Evolutionary conservation across 768 basidiomycete genomes (phyloP).

Genomic region (Sporobolomyces pararoseus): DNA sequence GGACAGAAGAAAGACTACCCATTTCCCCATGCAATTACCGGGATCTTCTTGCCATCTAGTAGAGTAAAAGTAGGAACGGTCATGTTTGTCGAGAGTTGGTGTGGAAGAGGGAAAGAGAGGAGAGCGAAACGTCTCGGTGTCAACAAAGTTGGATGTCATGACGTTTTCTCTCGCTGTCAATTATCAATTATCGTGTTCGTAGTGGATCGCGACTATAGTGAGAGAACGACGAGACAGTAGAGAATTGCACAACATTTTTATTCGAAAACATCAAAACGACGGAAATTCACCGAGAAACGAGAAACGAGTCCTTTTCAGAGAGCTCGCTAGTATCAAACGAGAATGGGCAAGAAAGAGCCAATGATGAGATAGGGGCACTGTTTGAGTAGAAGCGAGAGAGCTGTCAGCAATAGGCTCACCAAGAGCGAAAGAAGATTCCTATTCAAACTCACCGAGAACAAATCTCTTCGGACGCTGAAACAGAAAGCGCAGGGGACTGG

Average conservation of each 20-base stretch:
- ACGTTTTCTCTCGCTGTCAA: too few species aligned
- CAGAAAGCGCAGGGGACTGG: conserved; percentile 90
- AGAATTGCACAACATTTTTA: background rate
- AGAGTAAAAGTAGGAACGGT: conserved; percentile 42
- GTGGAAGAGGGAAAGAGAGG: background rate
- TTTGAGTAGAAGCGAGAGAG: too few species aligned
- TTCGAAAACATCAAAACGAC: background rate
- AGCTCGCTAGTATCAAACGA: too few species aligned
- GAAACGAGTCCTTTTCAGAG: too few species aligned
- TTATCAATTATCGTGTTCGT: too few species aligned
- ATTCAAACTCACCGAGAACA: conserved; percentile 56
- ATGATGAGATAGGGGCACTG: conserved; percentile 36
- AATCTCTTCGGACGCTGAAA: conserved; percentile 87
- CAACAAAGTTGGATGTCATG: too few species aligned
- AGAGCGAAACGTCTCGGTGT: background rate
- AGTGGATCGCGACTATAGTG: too few species aligned
- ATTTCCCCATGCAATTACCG: conserved; percentile 48
- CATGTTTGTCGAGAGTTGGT: conserved; percentile 26
- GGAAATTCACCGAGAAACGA: too few species aligned
- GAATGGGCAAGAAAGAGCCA: conserved; percentile 31
- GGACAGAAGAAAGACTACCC: conserved; percentile 29
- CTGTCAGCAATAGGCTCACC: too few species aligned
- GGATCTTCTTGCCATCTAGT: conserved; percentile 47
- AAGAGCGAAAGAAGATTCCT: background rate
- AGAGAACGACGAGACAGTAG: too few species aligned